Evolutionary conservation across 1,139 yeast genomes (phyloP).

Genomic region (Sugiyamaella castrensis): DNA sequence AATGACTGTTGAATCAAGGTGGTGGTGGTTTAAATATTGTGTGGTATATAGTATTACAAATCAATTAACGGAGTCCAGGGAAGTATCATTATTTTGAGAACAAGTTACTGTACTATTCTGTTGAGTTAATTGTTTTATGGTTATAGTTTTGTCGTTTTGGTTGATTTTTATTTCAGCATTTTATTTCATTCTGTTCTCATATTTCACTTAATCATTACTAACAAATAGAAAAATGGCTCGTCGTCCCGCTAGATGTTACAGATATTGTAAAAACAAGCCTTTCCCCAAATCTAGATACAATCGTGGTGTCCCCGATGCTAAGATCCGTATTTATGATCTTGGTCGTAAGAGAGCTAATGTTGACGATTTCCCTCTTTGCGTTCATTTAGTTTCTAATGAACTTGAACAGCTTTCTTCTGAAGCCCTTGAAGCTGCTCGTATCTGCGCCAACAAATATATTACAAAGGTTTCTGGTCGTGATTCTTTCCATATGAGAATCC

Average conservation of each 20-base stretch:
- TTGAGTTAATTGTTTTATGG: no score
- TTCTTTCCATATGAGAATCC: conserved; percentile 99
- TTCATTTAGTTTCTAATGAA: conserved; percentile 98
- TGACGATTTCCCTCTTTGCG: conserved; percentile 99
- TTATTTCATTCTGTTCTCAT: background rate
- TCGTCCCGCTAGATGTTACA: conserved; percentile 99
- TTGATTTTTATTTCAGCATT: no score
- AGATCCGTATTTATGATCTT: conserved; percentile 97
- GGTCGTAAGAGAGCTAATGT: conserved; percentile 99
- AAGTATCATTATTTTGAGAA: background rate
- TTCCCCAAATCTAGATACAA: conserved; percentile 99
- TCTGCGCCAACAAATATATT: conserved; percentile 99
- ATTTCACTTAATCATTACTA: background rate
- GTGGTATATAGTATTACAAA: background rate
- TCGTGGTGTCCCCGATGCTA: conserved; percentile 99
- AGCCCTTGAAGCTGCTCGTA: conserved; percentile 99
- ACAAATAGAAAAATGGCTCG: conserved; percentile 78
- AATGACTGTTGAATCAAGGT: background rate
- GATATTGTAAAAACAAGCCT: conserved; percentile 99
- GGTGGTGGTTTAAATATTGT: background rate
- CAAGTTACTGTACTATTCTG: background rate
- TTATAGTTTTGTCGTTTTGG: no score
- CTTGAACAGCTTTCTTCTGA: conserved; percentile 98
- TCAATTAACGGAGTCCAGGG: background rate
- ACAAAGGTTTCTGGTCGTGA: conserved; percentile 98